These are phyloP conservation scores for Citrus medica DNA, from an alignment of 345 rosid species.

Conservation along the genomic window DNA sequence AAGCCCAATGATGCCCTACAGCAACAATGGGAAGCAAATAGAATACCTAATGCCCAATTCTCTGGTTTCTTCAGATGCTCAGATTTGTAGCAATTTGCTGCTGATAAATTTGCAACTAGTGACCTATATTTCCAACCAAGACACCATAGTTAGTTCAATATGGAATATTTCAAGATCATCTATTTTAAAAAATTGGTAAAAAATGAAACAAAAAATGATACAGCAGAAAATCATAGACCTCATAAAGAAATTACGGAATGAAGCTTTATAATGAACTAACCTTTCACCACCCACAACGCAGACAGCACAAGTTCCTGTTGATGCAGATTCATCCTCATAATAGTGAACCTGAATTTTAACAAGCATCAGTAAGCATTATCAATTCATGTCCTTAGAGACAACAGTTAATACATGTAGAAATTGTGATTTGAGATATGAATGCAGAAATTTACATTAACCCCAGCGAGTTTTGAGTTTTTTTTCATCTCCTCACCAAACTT, in stretches of 20 bases:
- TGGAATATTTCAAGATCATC: not conserved
- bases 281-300: slow-evolving; percentile 97
- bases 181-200: not conserved
- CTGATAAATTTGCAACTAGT: slow-evolving; percentile 86
- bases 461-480: slow-evolving; percentile 64
- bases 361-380: not conserved
- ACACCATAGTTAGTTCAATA: not conserved
- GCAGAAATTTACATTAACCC: slow-evolving; percentile 60
- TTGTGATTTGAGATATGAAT: not conserved
- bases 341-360: slow-evolving; percentile 60
- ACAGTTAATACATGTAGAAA: not conserved
- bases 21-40: not conserved
- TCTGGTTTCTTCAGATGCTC: slow-evolving; percentile 90
- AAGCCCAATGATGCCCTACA: not conserved
- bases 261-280: slow-evolving; percentile 36
- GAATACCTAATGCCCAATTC: slow-evolving; percentile 93
- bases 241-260: not conserved
- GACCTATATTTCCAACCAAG: slow-evolving; percentile 42
- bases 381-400: not conserved
- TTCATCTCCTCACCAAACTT: slow-evolving; percentile 97
- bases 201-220: not conserved
- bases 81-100: slow-evolving; percentile 94
- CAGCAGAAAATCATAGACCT: not conserved
- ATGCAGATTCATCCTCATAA: slow-evolving; percentile 69
- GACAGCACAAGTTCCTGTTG: slow-evolving; percentile 96